A percentile compares a stretch with the other conserved stretches of the same genome.
Evolutionary conservation across 179 eudicot genomes (phyloP).

Genomic region (Spergularia azorica): DNA sequence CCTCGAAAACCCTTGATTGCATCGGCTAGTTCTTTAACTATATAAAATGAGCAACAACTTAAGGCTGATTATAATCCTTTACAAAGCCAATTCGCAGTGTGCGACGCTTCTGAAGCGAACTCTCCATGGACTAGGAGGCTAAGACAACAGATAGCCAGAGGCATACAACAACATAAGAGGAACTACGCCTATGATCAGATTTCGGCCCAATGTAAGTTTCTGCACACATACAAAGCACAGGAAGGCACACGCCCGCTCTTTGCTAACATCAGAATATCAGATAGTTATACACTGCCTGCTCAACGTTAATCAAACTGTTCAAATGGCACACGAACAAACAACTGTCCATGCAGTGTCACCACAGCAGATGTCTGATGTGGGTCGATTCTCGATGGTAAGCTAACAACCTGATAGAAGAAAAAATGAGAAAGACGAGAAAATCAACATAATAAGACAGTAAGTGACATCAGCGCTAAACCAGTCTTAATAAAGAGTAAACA

Average conservation of each 20-base stretch:
- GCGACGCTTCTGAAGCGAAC: background rate
- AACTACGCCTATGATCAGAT: conserved; percentile 11
- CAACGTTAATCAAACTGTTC: conserved; percentile 41
- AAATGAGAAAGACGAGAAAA: background rate
- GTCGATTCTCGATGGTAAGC: conserved; percentile 75
- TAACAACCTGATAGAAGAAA: conserved; percentile 57
- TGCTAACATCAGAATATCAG: background rate
- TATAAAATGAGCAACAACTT: too few relatives aligned
- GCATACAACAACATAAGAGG: background rate
- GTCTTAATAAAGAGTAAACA: background rate
- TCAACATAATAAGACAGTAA: background rate
- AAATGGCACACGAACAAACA: conserved; percentile 82
- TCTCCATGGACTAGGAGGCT: background rate
- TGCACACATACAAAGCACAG: conserved; percentile 8
- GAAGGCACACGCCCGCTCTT: conserved; percentile 2
- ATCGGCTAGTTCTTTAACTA: too few relatives aligned
- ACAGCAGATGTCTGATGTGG: conserved; percentile 93
- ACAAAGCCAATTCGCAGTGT: too few relatives aligned
- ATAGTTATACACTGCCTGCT: conserved; percentile 18
- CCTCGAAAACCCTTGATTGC: too few relatives aligned
- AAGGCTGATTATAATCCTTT: too few relatives aligned
- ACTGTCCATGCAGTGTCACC: conserved; percentile 84
- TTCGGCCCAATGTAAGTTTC: background rate
- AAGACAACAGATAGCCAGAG: background rate
- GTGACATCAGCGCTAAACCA: background rate